Base-by-base conservation (phyloP, 306 rosid species). In the Begonia loranthoides region DNA sequence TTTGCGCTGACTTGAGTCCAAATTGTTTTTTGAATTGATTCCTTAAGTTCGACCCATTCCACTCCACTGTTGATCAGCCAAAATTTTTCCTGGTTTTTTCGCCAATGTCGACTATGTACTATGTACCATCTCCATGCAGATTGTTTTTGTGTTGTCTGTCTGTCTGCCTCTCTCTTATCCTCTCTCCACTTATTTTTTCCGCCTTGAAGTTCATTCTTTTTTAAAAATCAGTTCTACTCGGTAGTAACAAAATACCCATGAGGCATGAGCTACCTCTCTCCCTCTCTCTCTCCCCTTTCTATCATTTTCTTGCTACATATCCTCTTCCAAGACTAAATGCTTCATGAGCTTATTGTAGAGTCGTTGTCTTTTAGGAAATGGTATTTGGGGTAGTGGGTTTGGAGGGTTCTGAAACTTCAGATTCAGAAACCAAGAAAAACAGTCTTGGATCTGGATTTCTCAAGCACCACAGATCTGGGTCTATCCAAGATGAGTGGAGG, bases 371-470 rank as follows among this genome's bases (percentile, higher is more conserved):
- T 38, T 72, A n/a, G 66, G 58, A 63, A 65, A 76, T 76, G 82
- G 76, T 68, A 55, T 76, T 68, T 62, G 78, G 71, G 64, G 48
- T 62, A 55, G 59, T 65, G 68, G 63, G 66, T 40, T 52, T 76
- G 70, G 79, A 72, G 57, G 49, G 52, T 56, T 58, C 62, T 34
- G 17, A 50, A 16, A 34, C 49, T 36, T 36, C 59, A 55, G 67
- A 57, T 54, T 50, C 68, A 28, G 73, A 56, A 46, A 54, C 52
- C 47, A 62, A 55, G 22, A 49, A 15, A 14, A 55, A 49, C 51
- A 45, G 58, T 67, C 56, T 44, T 49, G 76, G 78, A 76, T 76
- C 82, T 76, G 75, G 56, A 58, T 58, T 54, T 44, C 45, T 54
- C 28, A 65, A 76, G 67, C 74, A 61, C 17, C 60, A 72, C 28